Percentiles rank a stretch among this genome's conserved stretches.
These are phyloP conservation scores for Phaffia rhodozyma DNA, from an alignment of 1,284 basidiomycete genomes.

Conservation along the genomic window DNA sequence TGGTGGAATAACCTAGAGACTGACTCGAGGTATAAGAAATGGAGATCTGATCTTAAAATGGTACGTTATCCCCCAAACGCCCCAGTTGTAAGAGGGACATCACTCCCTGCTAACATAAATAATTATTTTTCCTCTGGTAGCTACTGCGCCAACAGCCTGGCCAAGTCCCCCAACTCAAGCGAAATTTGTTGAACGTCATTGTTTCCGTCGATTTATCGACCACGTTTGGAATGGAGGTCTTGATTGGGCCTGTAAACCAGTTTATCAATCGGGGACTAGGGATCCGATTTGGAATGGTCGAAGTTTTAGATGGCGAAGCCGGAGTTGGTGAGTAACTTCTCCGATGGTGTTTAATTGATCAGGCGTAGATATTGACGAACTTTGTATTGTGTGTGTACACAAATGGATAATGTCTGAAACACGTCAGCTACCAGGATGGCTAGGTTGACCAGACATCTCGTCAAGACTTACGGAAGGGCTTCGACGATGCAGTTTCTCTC, in stretches of 20 bases:
- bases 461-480: constrained; percentile 50
- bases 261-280: constrained; percentile 63
- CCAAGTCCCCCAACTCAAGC: constrained; percentile 55
- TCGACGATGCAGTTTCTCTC: constrained; percentile 51
- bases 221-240: constrained; percentile 47
- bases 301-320: constrained; percentile 43
- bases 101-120: too few relatives aligned
- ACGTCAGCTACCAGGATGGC: constrained; percentile 54
- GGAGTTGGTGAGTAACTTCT: background rate
- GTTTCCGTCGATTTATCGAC: constrained; percentile 65
- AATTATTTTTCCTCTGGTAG: constrained; percentile 38
- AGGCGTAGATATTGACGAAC: too few relatives aligned
- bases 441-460: constrained; percentile 53
- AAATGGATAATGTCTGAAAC: constrained; percentile 1
- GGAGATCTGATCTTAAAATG: background rate
- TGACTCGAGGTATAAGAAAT: background rate
- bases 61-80: background rate
- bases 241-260: constrained; percentile 50
- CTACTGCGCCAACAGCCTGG: constrained; percentile 64
- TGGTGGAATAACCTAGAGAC: too few relatives aligned
- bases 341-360: background rate
- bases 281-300: constrained; percentile 71
- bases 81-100: too few relatives aligned
- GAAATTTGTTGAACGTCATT: constrained; percentile 70
- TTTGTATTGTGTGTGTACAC: too few relatives aligned